Evolutionary conservation across 2,329 filamentous ascomycete genomes (phyloP).

Genomic region (Ascomycota sp.): DNA sequence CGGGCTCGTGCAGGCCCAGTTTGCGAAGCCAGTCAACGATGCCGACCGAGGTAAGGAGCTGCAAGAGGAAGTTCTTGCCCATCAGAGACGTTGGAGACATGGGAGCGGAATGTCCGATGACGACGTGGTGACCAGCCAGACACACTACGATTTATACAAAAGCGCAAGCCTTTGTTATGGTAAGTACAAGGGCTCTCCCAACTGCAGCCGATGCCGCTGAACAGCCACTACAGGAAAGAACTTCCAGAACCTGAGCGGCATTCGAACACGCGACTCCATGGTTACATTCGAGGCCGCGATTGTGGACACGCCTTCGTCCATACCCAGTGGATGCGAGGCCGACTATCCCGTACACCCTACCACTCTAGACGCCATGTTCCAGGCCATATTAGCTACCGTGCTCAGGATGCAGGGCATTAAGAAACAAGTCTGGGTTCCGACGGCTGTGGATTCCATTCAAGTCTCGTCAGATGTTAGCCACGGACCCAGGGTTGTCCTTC

Average conservation of each 20-base stretch:
- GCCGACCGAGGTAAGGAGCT: conserved; percentile 1
- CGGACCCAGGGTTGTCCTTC: neutral
- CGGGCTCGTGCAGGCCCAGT: neutral
- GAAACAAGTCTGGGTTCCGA: conserved; percentile 1
- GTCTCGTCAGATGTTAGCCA: neutral
- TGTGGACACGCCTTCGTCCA: neutral
- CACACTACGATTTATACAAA: neutral
- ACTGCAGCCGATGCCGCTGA: neutral
- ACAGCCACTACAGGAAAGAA: neutral
- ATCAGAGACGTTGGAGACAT: neutral
- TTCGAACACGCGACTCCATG: neutral
- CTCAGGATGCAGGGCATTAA: neutral
- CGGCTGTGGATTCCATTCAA: neutral
- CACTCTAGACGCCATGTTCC: conserved; percentile 1
- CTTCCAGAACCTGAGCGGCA: neutral
- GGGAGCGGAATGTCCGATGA: neutral
- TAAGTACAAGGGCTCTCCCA: neutral
- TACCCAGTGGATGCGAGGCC: neutral
- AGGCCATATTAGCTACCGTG: neutral
- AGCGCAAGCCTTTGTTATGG: neutral
- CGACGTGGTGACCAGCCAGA: neutral
- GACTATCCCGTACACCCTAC: conserved; percentile 1
- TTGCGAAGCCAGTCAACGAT: neutral
- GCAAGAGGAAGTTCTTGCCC: neutral
- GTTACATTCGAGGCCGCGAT: neutral